phyloP scores from a whole-genome alignment of 225 moss, liverwort and hornwort genomes.

The Bryoerythrophyllum caledonicum region DNA sequence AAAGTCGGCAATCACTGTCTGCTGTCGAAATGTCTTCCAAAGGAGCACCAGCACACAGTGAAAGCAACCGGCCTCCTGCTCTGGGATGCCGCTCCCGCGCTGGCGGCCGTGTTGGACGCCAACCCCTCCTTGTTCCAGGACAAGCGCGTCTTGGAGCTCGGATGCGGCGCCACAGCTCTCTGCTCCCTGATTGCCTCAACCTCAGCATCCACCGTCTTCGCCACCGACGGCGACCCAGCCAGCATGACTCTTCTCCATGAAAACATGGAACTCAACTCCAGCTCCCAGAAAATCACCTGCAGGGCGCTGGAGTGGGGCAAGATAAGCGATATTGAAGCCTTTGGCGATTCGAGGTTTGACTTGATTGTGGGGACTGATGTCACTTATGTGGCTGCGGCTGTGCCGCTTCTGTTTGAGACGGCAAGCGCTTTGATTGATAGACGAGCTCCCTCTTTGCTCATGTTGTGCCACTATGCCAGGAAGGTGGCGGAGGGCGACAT shows the following conservation, averaged over 20 bases:
- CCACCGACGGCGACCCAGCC: conserved; percentile 76
- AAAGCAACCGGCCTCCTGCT: conserved; percentile 87
- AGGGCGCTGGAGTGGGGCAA: conserved; percentile 74
- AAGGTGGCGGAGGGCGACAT: conserved; percentile 71
- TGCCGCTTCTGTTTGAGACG: conserved; percentile 79
- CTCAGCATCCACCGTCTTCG: conserved; percentile 50
- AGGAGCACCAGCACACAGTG: conserved; percentile 81
- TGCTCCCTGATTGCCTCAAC: conserved; percentile 82
- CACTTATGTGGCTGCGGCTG: conserved; percentile 78
- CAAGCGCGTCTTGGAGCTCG: conserved; percentile 87
- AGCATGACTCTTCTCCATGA: conserved; percentile 66
- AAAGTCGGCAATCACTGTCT: conserved; percentile 55
- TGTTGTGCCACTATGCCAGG: conserved; percentile 79
- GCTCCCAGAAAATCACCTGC: conserved; percentile 48
- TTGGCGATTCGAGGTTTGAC: conserved; percentile 54
- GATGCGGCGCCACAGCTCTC: conserved; percentile 84
- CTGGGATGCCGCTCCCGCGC: conserved; percentile 89
- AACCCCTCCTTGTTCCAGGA: conserved; percentile 53
- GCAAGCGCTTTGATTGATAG: conserved; percentile 58
- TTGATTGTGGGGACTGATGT: conserved; percentile 87
- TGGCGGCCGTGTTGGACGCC: conserved; percentile 69
- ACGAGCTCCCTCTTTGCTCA: conserved; percentile 43
- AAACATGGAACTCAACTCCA: conserved; percentile 69
- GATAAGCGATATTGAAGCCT: conserved; percentile 48
- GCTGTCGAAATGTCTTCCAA: conserved; percentile 59